Conservation (phyloP, 371 early-diverging fungal genomes). For the Ordospora colligata region DNA sequence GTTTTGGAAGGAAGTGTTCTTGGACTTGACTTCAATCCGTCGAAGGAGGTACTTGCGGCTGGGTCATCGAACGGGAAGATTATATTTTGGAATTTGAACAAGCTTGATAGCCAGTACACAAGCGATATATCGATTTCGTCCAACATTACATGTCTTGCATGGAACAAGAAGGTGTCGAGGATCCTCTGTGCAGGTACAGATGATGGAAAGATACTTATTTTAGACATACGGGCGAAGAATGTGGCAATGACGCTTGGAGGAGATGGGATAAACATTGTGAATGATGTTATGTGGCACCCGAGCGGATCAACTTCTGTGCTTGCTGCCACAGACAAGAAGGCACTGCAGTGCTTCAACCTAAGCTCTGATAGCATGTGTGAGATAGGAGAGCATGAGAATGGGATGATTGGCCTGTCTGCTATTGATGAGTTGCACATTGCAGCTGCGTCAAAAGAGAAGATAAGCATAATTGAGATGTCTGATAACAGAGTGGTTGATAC, state of each 20-base stretch:
- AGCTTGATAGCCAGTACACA: constrained; percentile 55
- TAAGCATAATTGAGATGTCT: constrained; percentile 6
- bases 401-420: neutral
- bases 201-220: constrained; percentile 50
- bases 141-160: constrained; percentile 49
- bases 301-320: constrained; percentile 33
- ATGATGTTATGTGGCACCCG: constrained; percentile 33
- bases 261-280: constrained; percentile 22
- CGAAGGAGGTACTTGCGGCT: constrained; percentile 55
- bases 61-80: constrained; percentile 55
- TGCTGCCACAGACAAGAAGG: constrained; percentile 7
- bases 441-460: constrained; percentile 5
- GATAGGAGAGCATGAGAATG: constrained; percentile 1
- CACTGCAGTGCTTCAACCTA: constrained; percentile 28
- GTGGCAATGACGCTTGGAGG: constrained; percentile 48
- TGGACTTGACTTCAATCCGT: constrained; percentile 55
- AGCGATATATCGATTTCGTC: constrained; percentile 49
- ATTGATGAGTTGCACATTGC: neutral
- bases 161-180: constrained; percentile 58
- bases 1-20: constrained; percentile 53
- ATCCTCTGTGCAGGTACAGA: constrained; percentile 55
- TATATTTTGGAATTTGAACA: constrained; percentile 54
- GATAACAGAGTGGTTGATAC: neutral
- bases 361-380: constrained; percentile 9
- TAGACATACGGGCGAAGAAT: constrained; percentile 58